Percentiles rank a stretch among this genome's conserved stretches.
Conservation (phyloP, 108 stramenopile species). For the Chaetoceros tenuissimus region DNA sequence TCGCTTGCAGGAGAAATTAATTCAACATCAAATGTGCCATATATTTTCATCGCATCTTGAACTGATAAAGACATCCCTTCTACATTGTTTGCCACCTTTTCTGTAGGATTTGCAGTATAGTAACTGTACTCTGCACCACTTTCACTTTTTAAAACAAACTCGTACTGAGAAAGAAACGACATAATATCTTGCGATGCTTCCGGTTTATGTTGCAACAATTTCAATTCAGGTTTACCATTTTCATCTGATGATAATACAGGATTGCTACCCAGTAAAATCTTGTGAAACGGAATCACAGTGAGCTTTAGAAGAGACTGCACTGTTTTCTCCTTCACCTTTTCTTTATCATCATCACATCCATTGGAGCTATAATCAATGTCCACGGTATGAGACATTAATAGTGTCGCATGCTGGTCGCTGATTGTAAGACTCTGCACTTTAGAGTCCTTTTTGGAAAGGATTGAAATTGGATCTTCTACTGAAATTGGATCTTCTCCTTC, state of each 20-base stretch:
- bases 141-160: conserved; percentile 35
- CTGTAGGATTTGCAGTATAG: conserved; percentile 24
- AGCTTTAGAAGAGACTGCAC: conserved; percentile 37
- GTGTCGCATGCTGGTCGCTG: conserved; percentile 43
- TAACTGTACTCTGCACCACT: conserved; percentile 55
- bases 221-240: conserved; percentile 22
- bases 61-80: background rate
- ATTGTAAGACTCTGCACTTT: conserved; percentile 28
- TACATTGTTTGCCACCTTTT: background rate
- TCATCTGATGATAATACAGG: conserved; percentile 16
- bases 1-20: conserved; percentile 39
- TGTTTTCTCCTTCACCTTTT: conserved; percentile 1
- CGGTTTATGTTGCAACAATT: conserved; percentile 8
- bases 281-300: conserved; percentile 38
- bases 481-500: no score
- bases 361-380: no score
- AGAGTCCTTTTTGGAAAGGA: no score
- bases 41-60: background rate
- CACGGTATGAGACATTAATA: no score
- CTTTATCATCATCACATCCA: no score
- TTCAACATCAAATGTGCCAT: conserved; percentile 37
- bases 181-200: conserved; percentile 20
- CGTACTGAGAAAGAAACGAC: conserved; percentile 26
- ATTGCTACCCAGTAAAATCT: conserved; percentile 23
- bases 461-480: no score